Evolutionary conservation across 768 basidiomycete genomes (phyloP).

Genomic region (Serendipita indica): DNA sequence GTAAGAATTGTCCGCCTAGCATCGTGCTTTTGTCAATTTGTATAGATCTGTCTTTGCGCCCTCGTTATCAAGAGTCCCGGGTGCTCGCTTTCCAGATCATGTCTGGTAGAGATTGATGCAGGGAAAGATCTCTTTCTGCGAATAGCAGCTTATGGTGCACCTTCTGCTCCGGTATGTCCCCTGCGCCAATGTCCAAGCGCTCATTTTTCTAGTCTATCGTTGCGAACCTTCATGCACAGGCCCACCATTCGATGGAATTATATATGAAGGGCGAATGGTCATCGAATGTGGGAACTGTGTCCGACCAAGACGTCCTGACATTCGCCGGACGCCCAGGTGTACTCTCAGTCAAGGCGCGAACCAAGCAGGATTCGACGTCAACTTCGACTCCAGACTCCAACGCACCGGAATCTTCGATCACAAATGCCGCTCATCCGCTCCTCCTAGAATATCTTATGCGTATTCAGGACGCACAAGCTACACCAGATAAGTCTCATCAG

Average conservation of each 20-base stretch:
- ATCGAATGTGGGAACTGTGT: neutral
- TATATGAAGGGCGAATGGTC: neutral
- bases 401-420: neutral
- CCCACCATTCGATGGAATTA: neutral
- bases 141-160: neutral
- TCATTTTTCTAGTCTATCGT: neutral
- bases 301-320: neutral
- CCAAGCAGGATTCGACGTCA: neutral
- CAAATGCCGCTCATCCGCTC: constrained; percentile 1
- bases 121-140: constrained; percentile 1
- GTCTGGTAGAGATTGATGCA: neutral
- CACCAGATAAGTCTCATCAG: too few relatives aligned
- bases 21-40: too few relatives aligned
- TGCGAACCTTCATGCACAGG: neutral
- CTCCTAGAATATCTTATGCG: neutral
- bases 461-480: too few relatives aligned
- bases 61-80: constrained; percentile 5
- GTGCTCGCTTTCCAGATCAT: constrained; percentile 2
- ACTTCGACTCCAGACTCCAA: neutral
- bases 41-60: too few relatives aligned
- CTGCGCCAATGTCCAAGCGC: too few relatives aligned
- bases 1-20: too few relatives aligned
- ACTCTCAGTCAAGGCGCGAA: neutral
- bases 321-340: constrained; percentile 1
- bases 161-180: neutral